Evolutionary conservation across 805 yeast species (phyloP), one percentile per base, ranked within the genome.

Genomic region (Alloascoidea africana): DNA sequence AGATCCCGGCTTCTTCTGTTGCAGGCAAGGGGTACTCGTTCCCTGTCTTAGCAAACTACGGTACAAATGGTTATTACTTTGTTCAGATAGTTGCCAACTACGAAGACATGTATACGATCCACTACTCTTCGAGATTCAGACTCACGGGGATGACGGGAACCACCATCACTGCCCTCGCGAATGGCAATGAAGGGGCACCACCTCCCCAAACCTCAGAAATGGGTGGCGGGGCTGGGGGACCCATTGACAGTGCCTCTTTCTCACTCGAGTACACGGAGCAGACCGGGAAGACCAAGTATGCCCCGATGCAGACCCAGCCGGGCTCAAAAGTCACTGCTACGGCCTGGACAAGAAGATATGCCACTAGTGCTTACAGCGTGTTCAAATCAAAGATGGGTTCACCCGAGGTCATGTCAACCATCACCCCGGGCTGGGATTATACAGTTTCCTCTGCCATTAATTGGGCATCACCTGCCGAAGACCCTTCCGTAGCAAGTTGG

Each of bases 221-320:
- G 50, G 35, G 42, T 62, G 16, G 30, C 8, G 62, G 70, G 3
- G 57, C 59, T 4, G 62, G 62, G 17, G 65, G 62, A 45, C 55
- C 61, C 19, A 18, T 36, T 36, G 33, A 42, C 33, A 58, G 73
- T 0, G 56, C 53, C 8, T 76, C 85, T 2, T 79, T 78, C 54
- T 52, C 76, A 2, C 60, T 86, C 4, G 68, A 93, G 2, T 89
- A 87, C 59, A 69, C 83, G 2, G 44, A 48, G 47, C 97, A 89
- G 60, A 78, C 91, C 0, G 95, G 95, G 18, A 56, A 47, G 15
- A 72, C 82, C 5, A 70, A 87, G 48, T 83, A 59, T 55, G 96
- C 97, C 1, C 96, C 96, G 38, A 84, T 86, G 95, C 96, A 87
- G 59, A 54, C 65, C 41, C 95, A 85, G 58, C 96, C 98, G 4